These are phyloP conservation scores for Boletus rubroflammeus DNA, from an alignment of 768 basidiomycete species.

Conservation along the genomic window DNA sequence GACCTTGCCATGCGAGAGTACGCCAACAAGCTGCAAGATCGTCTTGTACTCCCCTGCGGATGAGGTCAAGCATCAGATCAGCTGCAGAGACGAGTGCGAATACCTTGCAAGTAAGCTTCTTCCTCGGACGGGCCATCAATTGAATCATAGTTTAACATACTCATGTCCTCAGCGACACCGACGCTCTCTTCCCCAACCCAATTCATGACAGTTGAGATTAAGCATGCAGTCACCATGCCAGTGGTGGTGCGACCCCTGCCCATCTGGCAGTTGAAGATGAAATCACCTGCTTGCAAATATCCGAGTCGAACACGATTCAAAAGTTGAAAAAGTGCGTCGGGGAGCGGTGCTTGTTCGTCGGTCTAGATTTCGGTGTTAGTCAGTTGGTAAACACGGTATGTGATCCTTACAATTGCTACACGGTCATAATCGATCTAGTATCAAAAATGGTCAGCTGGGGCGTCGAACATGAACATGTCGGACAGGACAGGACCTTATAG, in stretches of 20 bases:
- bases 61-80: background rate
- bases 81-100: background rate
- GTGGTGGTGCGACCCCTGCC: slow-evolving; percentile 89
- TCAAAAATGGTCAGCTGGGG: slow-evolving; percentile 1
- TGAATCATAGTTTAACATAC: slow-evolving; percentile 52
- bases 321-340: slow-evolving; percentile 77
- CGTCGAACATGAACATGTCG: background rate
- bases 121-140: slow-evolving; percentile 86
- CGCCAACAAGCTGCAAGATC: slow-evolving; percentile 89
- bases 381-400: background rate
- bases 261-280: slow-evolving; percentile 98
- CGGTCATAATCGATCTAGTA: slow-evolving; percentile 78
- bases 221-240: slow-evolving; percentile 88
- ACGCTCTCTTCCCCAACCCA: slow-evolving; percentile 50
- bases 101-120: slow-evolving; percentile 84
- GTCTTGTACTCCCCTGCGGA: slow-evolving; percentile 92
- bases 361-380: slow-evolving; percentile 52
- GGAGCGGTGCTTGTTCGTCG: slow-evolving; percentile 95
- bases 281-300: slow-evolving; percentile 61
- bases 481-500: slow-evolving; percentile 45
- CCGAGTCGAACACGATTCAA: slow-evolving; percentile 66
- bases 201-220: slow-evolving; percentile 72
- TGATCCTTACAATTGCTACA: slow-evolving; percentile 70
- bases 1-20: slow-evolving; percentile 86
- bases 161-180: slow-evolving; percentile 34